Base-by-base conservation (phyloP, 495 filamentous ascomycete species). In the Aspergillus taichungensis region DNA sequence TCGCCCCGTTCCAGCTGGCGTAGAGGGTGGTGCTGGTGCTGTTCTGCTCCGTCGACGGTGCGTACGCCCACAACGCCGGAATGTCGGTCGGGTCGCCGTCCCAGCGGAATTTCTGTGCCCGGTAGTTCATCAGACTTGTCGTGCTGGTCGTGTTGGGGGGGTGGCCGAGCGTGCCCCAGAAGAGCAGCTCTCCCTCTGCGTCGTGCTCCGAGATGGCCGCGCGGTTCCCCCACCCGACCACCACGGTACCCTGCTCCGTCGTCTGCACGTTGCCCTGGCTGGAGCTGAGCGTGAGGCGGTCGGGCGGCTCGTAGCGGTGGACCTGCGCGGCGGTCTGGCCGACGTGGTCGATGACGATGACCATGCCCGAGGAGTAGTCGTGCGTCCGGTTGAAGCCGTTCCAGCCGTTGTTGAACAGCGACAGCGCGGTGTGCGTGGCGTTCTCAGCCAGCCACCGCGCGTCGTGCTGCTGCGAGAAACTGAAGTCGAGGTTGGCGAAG, bases 401-500 rank as follows among this genome's bases (percentile, higher is more conserved):
- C 45, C 56, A 70, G 1, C 68, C 73, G 51, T 81, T 81, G 53
- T 80, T 77, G 53, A 69, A 80, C 3, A 79, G 59, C 11, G 75
- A 75, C n/a, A 80, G 48, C 3, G 69, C 46, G 11, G 74, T 69
- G 41, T 72, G 62, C 3, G 74, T 78, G 7, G 62, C 54, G 43
- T 75, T 67, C 51, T 80, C 72, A 18, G 53, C 66, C 13, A 80
- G 47, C 62, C 68, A 78, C 8, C 78, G 69, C 4, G 76, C 80
- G 56, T 84, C 75, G 51, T 84, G 79, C 49, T 84, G 79, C 53
- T 75, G 78, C 30, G 73, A 73, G 61, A 83, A 82, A 32, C 71
- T 65, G 40, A 76, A 75, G 54, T 74, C 72, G 46, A 61, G 66
- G 40, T 66, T 68, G 43, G 56, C 55, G 50, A 77, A 74, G 0